Evolutionary conservation across 768 basidiomycete species (phyloP).

Genomic region (Boletus pseudopeckii): DNA sequence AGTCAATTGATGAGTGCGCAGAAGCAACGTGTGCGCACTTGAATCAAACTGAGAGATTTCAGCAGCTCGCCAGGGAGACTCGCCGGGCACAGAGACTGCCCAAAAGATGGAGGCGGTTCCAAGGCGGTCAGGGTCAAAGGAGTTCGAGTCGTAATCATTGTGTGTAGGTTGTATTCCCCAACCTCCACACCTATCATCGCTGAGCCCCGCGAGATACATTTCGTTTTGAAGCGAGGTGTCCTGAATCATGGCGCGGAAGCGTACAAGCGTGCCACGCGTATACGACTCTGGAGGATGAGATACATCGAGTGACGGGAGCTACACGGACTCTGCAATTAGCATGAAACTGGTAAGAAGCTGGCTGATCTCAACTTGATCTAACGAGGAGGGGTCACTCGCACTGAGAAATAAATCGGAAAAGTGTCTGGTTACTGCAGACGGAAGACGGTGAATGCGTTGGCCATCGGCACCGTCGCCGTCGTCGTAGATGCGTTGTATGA

Average conservation of each 20-base stretch:
- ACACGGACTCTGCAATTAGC: constrained; percentile 1
- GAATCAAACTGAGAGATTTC: constrained; percentile 25
- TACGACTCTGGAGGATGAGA: constrained; percentile 47
- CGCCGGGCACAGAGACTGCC: constrained; percentile 72
- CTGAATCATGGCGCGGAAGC: constrained; percentile 77
- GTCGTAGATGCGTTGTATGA: constrained; percentile 49
- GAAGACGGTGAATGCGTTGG: constrained; percentile 28
- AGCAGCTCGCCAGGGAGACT: constrained; percentile 53
- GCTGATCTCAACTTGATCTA: constrained; percentile 23
- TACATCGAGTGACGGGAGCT: constrained; percentile 60
- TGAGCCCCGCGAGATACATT: constrained; percentile 57
- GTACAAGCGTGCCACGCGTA: constrained; percentile 55
- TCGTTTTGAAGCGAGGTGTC: constrained; percentile 74
- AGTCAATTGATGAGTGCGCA: background rate
- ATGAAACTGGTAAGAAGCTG: background rate
- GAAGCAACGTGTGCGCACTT: constrained; percentile 14
- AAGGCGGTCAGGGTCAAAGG: constrained; percentile 48
- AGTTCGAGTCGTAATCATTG: constrained; percentile 7
- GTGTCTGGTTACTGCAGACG: constrained; percentile 41
- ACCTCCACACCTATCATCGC: constrained; percentile 54
- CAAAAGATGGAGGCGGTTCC: constrained; percentile 63
- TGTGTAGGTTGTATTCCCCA: constrained; percentile 58
- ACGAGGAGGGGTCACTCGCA: constrained; percentile 29
- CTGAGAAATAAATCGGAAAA: constrained; percentile 44
- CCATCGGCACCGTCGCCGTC: constrained; percentile 12